These are phyloP conservation scores for Salvia miltiorrhiza DNA, from an alignment of 257 asterid species.

Conservation along the genomic window DNA sequence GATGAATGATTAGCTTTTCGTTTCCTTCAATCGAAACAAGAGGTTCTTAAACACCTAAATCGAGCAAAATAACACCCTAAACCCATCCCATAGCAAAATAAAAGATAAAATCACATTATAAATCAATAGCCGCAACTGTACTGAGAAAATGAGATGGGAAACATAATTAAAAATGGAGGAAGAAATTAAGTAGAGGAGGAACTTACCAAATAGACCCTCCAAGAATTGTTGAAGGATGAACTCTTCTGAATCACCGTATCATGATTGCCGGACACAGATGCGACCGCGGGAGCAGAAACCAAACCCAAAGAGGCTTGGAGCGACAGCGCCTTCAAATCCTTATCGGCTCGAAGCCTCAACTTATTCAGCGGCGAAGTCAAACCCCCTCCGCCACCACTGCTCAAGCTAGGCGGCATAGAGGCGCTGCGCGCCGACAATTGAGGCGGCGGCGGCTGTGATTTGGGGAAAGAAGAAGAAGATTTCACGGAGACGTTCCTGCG, in stretches of 20 bases:
- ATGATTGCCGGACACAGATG: constrained; percentile 20
- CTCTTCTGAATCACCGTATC: constrained; percentile 30
- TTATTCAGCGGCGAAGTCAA: constrained; percentile 35
- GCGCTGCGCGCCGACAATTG: constrained; percentile 40
- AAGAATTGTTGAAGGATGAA: constrained; percentile 28
- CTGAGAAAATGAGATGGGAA: not conserved
- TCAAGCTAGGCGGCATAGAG: constrained; percentile 45
- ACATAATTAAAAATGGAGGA: not conserved
- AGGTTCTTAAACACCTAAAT: not conserved
- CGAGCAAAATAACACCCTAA: not conserved
- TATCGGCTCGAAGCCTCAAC: constrained; percentile 58
- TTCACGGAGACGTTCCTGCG: constrained; percentile 56
- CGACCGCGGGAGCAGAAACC: constrained; percentile 33
- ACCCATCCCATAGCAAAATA: not conserved
- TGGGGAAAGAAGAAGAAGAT: constrained; percentile 46
- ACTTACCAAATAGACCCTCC: constrained; percentile 55
- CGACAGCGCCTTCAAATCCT: constrained; percentile 56
- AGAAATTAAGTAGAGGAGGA: not conserved
- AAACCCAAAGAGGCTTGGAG: constrained; percentile 43
- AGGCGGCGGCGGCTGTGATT: constrained; percentile 34
- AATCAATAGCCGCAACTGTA: not conserved
- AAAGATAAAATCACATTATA: no score
- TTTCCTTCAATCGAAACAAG: not conserved
- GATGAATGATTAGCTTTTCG: not conserved
- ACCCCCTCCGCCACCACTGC: constrained; percentile 24